Base-by-base conservation (phyloP, 345 rosid species). In the Abelmoschus esculentus region DNA sequence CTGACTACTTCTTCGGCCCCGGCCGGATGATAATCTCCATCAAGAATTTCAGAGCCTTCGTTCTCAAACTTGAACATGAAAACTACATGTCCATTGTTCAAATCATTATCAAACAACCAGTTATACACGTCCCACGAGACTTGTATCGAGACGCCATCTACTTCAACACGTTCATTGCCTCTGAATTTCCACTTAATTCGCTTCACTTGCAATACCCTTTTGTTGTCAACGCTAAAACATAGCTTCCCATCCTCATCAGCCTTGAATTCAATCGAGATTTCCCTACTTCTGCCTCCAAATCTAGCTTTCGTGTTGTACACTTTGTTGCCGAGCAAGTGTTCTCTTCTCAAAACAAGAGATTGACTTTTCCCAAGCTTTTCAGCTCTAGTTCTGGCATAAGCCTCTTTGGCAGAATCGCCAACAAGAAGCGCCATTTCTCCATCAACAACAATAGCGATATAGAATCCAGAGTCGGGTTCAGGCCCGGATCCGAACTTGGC, bases 121-220 rank as follows among this genome's bases (percentile, higher is more conserved):
- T 89, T 90, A 69, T 95, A 86, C 2, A 95, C 91, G 54, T 95
- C 99, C 99, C 98, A 95, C 0, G 96, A 95, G 79, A 95, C 78
- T 61, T 90, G 95, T 7, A 91, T 73, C 5, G 79, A 44, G 7
- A 87, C 90, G 0, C 97, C 98, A 11, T 90, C 96, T 1, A 91
- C 83, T 55, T 85, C 93, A 5, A 89, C 80, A 70, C 78, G 83
- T 81, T 91, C 99, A 46, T 85, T 91, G 11, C 98, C 99, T 44
- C 98, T 74, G 19, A 95, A 91, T 77, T 95, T 95, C 99, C 99
- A 95, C 77, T 86, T 85, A 59, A 95, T 72, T 22, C 88, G 71
- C 79, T 91, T 95, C 10, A 95, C 78, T 75, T 79, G 83, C 75
- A 91, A 70, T 7, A 95, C 96, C 77, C 63, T 82, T 29, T 74